These are phyloP conservation scores for Sporothrix luriei DNA, from an alignment of 2,329 filamentous ascomycete genomes.

Conservation along the genomic window DNA sequence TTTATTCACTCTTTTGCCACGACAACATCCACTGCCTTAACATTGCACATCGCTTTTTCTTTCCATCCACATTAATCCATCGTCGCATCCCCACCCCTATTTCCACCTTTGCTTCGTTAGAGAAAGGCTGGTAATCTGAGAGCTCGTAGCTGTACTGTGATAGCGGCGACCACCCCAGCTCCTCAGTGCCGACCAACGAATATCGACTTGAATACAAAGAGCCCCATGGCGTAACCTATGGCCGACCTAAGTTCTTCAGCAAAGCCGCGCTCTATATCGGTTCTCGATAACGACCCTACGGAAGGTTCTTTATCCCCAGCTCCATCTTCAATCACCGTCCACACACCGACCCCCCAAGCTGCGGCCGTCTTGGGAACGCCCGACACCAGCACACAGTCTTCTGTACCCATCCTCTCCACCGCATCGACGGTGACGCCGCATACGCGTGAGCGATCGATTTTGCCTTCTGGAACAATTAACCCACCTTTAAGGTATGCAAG, in stretches of 20 bases:
- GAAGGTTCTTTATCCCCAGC: slow-evolving; percentile 28
- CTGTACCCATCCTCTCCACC: not conserved
- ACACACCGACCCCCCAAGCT: not conserved
- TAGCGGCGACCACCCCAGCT: not conserved
- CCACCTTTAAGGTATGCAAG: not conserved
- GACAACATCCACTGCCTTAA: not conserved
- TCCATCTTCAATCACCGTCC: not conserved
- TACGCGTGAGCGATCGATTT: not conserved
- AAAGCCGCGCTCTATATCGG: slow-evolving; percentile 55
- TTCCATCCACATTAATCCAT: not conserved
- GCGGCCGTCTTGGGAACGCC: not conserved
- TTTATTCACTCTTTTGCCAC: slow-evolving; percentile 19
- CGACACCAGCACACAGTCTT: not conserved
- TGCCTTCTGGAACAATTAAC: not conserved
- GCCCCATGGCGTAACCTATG: slow-evolving; percentile 70
- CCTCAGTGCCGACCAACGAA: not conserved
- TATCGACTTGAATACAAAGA: slow-evolving; percentile 10
- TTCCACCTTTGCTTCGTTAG: not conserved
- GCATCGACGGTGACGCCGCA: not conserved
- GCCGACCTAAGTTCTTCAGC: slow-evolving; percentile 61
- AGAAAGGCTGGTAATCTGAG: not conserved
- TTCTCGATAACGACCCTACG: slow-evolving; percentile 53
- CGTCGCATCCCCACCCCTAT: not conserved
- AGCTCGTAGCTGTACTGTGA: not conserved
- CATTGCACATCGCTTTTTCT: not conserved